A percentile compares a stretch with the other conserved stretches of the same genome.
phyloP scores from a whole-genome alignment of 2,329 filamentous ascomycete species.

The Fusarium bactridioides region DNA sequence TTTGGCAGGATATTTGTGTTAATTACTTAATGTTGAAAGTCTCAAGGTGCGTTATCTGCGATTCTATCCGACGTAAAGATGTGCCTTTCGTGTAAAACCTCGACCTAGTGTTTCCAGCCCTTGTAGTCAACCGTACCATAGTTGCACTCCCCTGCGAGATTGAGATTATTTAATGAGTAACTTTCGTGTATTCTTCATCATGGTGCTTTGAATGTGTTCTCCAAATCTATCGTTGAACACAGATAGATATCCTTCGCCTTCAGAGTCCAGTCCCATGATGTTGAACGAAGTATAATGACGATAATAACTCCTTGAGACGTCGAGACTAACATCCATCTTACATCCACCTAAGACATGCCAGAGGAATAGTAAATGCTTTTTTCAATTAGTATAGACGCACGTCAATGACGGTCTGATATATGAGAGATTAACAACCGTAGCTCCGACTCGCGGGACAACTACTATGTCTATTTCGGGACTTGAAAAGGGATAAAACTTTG shows the following conservation, averaged over 20 bases:
- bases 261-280: background rate
- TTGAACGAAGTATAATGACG: background rate
- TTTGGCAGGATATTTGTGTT: background rate
- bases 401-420: background rate
- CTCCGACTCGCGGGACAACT: background rate
- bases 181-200: background rate
- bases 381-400: background rate
- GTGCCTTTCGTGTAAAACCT: background rate
- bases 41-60: background rate
- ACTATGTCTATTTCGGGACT: too few species aligned
- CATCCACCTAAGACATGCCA: background rate
- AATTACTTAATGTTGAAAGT: background rate
- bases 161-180: background rate
- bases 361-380: background rate
- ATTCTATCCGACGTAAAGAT: too few species aligned
- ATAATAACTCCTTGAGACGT: background rate
- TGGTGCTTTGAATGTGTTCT: too few species aligned
- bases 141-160: background rate
- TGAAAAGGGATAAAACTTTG: too few species aligned
- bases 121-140: too few species aligned
- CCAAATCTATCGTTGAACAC: too few species aligned
- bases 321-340: background rate
- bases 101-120: background rate
- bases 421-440: background rate
- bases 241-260: background rate